Base-by-base conservation (phyloP, 495 filamentous ascomycete species). In the Talaromyces liani region DNA sequence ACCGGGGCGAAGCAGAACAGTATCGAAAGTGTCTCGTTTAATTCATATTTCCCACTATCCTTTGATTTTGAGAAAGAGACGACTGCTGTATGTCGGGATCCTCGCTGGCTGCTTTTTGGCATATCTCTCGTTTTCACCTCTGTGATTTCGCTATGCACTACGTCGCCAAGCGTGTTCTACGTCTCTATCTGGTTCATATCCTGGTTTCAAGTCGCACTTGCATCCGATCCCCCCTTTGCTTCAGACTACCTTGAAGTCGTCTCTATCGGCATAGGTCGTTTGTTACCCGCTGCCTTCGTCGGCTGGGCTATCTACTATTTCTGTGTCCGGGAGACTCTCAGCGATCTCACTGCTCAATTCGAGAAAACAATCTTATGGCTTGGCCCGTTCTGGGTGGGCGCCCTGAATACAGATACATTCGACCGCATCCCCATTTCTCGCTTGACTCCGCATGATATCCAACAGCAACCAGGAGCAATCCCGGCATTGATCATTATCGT, bases 301-400 rank as follows among this genome's bases (percentile, higher is more conserved):
- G 87, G 84, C 1, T 88, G 85, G 71, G 87, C 87, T 63, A 78
- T 93, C 36, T 92, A 89, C 72, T 80, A 82, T 65, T 87, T 87
- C 68, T 79, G 73, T 57, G 73, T 83, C 7, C 70, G 72, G 2
- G 71, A 77, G 60, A 82, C 78, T 1, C 75, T 91, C 2, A 67
- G 63, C 1, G 76, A 84, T 25, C 78, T 90, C 5, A 82, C 79
- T 1, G 86, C 90, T 4, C 86, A 88, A 65, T 72, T 87, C 65
- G 89, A 92, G 65, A 91, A 89, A 71, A 88, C 90, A 0, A 66
- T 92, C 25, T 75, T 92, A 27, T 92, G 89, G 89, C 78, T 93
- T 6, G 86, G 87, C 0, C 82, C 80, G 20, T 87, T 85, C 73
- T 93, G 91, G 91, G 79, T 93, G 61, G 90, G 88, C 29, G 87